Evolutionary conservation across 1,284 basidiomycete species (phyloP).

Genomic region (Malassezia arunalokei): DNA sequence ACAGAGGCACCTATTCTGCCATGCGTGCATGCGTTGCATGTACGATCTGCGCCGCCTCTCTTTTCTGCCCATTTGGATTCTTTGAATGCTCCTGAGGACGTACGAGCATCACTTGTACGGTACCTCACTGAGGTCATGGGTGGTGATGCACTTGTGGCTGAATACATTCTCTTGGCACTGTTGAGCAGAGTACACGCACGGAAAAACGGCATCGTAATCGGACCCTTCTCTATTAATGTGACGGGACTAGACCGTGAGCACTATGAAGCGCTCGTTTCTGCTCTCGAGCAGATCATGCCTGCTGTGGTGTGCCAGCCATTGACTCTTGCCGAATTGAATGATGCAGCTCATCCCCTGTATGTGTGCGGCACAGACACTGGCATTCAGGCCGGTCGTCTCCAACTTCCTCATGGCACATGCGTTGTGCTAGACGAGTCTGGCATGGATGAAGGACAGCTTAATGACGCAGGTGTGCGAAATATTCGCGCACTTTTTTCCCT

Average conservation of each 20-base stretch:
- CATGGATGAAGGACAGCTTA: conserved; percentile 58
- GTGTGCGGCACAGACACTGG: conserved; percentile 59
- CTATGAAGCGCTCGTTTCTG: conserved; percentile 49
- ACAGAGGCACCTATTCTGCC: conserved; percentile 14
- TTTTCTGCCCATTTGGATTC: neutral
- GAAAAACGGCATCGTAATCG: conserved; percentile 58
- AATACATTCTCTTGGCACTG: conserved; percentile 60
- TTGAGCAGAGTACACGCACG: conserved; percentile 63
- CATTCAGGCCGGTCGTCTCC: conserved; percentile 62
- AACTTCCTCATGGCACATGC: conserved; percentile 57
- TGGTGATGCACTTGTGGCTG: conserved; percentile 52
- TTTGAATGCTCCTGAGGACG: conserved; percentile 1
- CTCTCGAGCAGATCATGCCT: conserved; percentile 51
- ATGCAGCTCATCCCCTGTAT: conserved; percentile 31
- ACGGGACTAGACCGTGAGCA: conserved; percentile 50
- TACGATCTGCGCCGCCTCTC: conserved; percentile 2
- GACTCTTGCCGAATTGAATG: conserved; percentile 52
- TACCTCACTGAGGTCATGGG: conserved; percentile 22
- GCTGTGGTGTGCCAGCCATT: conserved; percentile 52
- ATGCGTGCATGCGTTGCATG: conserved; percentile 29
- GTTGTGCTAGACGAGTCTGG: conserved; percentile 59
- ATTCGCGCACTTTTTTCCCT: conserved; percentile 59
- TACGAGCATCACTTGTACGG: conserved; percentile 18
- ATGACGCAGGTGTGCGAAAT: conserved; percentile 55
- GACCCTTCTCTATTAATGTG: conserved; percentile 55